phyloP scores from a whole-genome alignment of 2,329 filamentous ascomycete genomes.

The Fusarium sp. region DNA sequence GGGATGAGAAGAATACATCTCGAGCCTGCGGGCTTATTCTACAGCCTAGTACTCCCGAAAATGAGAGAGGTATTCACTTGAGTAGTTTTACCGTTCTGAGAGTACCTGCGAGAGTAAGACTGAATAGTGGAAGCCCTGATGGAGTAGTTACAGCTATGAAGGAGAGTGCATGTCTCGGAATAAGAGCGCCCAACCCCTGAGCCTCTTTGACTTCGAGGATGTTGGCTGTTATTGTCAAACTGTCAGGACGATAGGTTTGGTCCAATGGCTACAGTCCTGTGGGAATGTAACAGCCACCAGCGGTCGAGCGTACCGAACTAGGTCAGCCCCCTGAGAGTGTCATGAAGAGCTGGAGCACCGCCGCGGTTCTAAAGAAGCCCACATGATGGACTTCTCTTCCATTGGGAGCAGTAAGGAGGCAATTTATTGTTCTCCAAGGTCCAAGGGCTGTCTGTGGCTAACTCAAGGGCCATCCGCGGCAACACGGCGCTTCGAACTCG shows the following conservation, averaged over 20 bases:
- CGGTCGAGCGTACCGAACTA: not conserved
- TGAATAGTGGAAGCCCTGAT: too few relatives aligned
- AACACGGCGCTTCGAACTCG: not conserved
- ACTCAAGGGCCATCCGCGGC: too few relatives aligned
- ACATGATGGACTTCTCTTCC: rapidly evolving
- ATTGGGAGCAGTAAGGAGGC: rapidly evolving
- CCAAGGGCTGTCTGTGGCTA: not conserved
- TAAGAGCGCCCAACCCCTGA: not conserved
- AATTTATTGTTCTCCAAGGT: rapidly evolving
- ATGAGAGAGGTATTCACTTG: not conserved
- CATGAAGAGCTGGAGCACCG: not conserved
- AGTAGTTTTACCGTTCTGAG: rapidly evolving
- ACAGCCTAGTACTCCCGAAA: too few relatives aligned
- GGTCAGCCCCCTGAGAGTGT: not conserved
- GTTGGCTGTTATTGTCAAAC: not conserved
- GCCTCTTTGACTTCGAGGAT: not conserved
- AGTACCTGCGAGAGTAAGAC: rapidly evolving
- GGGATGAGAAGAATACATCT: not conserved
- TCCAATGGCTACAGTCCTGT: rapidly evolving
- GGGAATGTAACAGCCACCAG: rapidly evolving
- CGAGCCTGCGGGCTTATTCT: not conserved
- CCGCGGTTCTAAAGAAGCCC: not conserved
- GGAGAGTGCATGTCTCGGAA: not conserved
- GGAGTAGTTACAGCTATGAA: not conserved
- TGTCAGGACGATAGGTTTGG: rapidly evolving